Conservation (phyloP, 148 eudicot genomes). For the Linanthus parryae region DNA sequence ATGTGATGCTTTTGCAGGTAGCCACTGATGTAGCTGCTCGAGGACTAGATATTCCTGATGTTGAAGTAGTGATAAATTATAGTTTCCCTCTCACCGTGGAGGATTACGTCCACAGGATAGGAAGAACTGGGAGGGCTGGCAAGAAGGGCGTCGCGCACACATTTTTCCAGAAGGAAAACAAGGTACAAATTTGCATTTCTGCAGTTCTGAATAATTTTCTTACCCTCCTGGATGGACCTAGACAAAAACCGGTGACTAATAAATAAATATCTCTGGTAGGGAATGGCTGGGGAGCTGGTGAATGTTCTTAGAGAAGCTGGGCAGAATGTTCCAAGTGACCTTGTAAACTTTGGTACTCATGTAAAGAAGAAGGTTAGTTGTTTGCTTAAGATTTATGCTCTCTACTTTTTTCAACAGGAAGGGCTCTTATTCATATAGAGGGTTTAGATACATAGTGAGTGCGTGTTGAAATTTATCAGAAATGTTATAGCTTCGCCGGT, state of each 20-base stretch:
- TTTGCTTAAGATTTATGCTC: too few species aligned
- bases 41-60: constrained; percentile 99
- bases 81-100: constrained; percentile 97
- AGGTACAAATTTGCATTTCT: constrained; percentile 41
- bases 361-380: constrained; percentile 87
- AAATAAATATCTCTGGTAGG: too few species aligned
- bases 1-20: constrained; percentile 45
- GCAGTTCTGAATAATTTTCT: too few species aligned
- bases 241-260: too few species aligned
- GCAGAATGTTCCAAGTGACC: constrained; percentile 68
- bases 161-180: constrained; percentile 87
- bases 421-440: too few species aligned
- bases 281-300: constrained; percentile 86
- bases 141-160: constrained; percentile 99
- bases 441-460: too few species aligned
- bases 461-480: too few species aligned
- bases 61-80: constrained; percentile 94
- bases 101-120: constrained; percentile 98
- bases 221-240: not conserved
- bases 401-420: not conserved
- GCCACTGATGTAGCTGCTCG: constrained; percentile 99
- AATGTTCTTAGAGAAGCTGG: constrained; percentile 98
- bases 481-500: too few species aligned
- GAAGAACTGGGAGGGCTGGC: constrained; percentile 98
- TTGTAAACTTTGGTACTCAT: constrained; percentile 91